Evolutionary conservation across 2,329 filamentous ascomycete genomes (phyloP).

Genomic region (Trichoderma sp.): DNA sequence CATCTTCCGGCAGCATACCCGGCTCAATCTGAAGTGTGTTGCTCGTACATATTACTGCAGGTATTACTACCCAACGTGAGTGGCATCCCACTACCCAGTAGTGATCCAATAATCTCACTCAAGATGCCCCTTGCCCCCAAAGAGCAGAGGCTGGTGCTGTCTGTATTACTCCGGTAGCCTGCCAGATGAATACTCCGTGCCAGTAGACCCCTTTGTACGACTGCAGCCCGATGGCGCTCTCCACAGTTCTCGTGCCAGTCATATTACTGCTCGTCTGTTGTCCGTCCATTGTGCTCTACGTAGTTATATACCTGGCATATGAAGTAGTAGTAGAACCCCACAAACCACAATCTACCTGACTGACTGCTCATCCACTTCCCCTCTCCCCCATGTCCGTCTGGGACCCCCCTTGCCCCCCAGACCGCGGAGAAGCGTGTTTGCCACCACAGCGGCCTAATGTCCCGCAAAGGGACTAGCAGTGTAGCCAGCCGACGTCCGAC

Average conservation of each 20-base stretch:
- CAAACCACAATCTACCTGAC: not conserved
- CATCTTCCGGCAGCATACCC: no score
- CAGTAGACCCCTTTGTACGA: slow-evolving; percentile 4
- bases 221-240: not conserved
- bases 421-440: slow-evolving; percentile 5
- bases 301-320: no score
- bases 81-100: not conserved
- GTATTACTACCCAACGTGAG: no score
- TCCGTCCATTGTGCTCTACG: no score
- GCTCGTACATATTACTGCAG: no score
- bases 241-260: not conserved
- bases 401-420: not conserved
- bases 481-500: not conserved
- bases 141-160: not conserved
- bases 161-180: slow-evolving; percentile 16
- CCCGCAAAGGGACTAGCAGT: not conserved
- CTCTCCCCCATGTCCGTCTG: no score
- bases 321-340: not conserved
- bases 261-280: not conserved
- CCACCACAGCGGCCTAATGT: not conserved
- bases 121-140: not conserved
- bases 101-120: not conserved
- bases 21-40: no score
- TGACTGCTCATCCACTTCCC: no score
- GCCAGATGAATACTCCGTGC: slow-evolving; percentile 11